Conservation (phyloP, 192 early-diverging fungal species). For the Piromyces finnis region DNA sequence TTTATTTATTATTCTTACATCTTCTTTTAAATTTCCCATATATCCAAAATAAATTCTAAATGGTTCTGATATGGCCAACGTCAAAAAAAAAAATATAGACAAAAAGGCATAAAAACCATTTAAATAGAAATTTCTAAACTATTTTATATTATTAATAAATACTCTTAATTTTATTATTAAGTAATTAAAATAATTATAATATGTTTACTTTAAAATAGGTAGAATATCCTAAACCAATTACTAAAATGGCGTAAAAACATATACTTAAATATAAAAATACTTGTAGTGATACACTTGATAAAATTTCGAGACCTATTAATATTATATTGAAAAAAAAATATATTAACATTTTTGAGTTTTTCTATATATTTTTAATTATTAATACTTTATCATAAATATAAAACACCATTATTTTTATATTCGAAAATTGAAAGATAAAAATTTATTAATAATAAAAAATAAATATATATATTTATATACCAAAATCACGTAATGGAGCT, state of each 20-base stretch:
- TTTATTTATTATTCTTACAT: no score
- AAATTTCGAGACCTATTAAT: background rate
- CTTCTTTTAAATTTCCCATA: background rate
- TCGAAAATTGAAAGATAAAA: no score
- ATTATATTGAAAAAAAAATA: no score
- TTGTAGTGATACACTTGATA: background rate
- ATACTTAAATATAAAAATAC: background rate
- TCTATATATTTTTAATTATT: no score
- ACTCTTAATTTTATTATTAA: no score
- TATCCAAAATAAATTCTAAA: background rate
- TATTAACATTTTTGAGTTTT: no score
- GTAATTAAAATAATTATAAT: no score
- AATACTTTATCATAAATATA: no score
- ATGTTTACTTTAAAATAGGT: background rate
- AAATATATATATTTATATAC: no score
- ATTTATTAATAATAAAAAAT: background rate
- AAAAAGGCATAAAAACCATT: background rate
- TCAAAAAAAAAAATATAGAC: background rate
- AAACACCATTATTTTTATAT: no score
- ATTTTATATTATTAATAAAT: no score
- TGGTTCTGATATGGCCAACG: background rate
- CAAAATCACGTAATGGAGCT: background rate
- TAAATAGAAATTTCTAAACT: background rate
- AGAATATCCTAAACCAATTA: background rate
- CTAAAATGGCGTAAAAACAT: background rate